These are phyloP conservation scores for Globisporangium cystogenes DNA, from an alignment of 352 stramenopile genomes.

Conservation along the genomic window DNA sequence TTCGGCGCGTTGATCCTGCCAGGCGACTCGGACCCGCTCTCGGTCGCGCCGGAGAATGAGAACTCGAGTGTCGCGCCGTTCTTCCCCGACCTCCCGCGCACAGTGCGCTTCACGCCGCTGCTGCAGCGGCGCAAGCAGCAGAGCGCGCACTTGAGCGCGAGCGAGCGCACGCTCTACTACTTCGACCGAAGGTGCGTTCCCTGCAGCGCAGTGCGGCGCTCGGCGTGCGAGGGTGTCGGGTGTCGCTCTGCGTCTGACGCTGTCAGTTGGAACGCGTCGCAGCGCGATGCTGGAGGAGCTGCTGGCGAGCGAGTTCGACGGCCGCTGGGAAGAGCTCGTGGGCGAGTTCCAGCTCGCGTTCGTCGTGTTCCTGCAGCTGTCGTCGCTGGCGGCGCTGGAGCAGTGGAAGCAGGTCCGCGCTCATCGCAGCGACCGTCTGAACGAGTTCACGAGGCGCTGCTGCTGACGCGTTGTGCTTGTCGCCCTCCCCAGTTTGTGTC, in stretches of 20 bases:
- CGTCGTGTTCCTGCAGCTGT: constrained; percentile 91
- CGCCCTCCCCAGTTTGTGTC: constrained; percentile 38
- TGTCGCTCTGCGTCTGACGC: not conserved
- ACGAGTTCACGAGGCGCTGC: no score
- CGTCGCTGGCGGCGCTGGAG: constrained; percentile 89
- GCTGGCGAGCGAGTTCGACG: constrained; percentile 25
- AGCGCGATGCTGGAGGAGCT: constrained; percentile 51
- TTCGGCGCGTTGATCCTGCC: constrained; percentile 63
- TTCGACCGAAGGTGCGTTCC: constrained; percentile 63
- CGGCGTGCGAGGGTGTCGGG: no score
- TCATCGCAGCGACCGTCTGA: not conserved
- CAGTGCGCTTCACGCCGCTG: constrained; percentile 60
- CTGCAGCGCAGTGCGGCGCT: not conserved
- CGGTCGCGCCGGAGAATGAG: constrained; percentile 10
- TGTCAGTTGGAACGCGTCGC: constrained; percentile 1
- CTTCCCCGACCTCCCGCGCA: constrained; percentile 73
- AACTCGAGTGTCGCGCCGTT: constrained; percentile 40
- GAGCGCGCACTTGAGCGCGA: constrained; percentile 25
- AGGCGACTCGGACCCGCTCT: constrained; percentile 48
- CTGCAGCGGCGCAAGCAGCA: constrained; percentile 25
- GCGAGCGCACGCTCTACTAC: constrained; percentile 67
- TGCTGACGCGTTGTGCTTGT: not conserved
- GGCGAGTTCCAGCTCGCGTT: constrained; percentile 94
- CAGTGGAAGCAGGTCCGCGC: constrained; percentile 89
- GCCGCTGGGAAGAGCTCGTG: constrained; percentile 75